phyloP scores from a whole-genome alignment of 73 alveolate species.

The Paramecium bursaria region DNA sequence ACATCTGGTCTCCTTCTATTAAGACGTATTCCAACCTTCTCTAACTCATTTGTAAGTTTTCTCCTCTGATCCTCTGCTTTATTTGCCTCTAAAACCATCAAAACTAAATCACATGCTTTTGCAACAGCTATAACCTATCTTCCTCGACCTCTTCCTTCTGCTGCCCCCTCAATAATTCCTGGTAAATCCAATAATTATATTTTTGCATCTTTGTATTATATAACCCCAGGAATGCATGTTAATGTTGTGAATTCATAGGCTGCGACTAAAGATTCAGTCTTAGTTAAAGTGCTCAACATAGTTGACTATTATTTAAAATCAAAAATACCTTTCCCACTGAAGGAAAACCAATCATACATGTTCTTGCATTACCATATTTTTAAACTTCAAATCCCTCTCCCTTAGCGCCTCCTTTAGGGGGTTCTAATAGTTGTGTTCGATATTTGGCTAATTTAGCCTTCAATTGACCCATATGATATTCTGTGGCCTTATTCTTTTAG shows the following conservation, averaged over 20 bases:
- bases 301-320: slow-evolving; percentile 91
- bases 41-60: slow-evolving; percentile 95
- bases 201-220: slow-evolving; percentile 96
- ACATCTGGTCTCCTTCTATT: slow-evolving; percentile 96
- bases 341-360: slow-evolving; percentile 98
- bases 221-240: slow-evolving; percentile 99
- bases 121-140: slow-evolving; percentile 99
- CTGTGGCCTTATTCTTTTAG: slow-evolving; percentile 99
- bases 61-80: slow-evolving; percentile 97
- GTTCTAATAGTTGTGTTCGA: slow-evolving; percentile 89
- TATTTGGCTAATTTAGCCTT: slow-evolving; percentile 90
- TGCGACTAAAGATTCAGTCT: slow-evolving; percentile 97
- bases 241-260: slow-evolving; percentile 99
- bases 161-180: slow-evolving; percentile 99
- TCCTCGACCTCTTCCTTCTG: slow-evolving; percentile 99
- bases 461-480: slow-evolving; percentile 96
- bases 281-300: slow-evolving; percentile 94
- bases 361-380: slow-evolving; percentile 99
- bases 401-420: slow-evolving; percentile 93
- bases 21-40: slow-evolving; percentile 98
- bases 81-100: slow-evolving; percentile 99
- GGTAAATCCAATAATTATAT: slow-evolving; percentile 99
- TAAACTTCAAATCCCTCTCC: slow-evolving; percentile 99
- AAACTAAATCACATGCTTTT: slow-evolving; percentile 96
- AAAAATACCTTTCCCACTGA: slow-evolving; percentile 64